Conservation (phyloP, 176 grass and related monocot species). For the Phragmites australis region DNA sequence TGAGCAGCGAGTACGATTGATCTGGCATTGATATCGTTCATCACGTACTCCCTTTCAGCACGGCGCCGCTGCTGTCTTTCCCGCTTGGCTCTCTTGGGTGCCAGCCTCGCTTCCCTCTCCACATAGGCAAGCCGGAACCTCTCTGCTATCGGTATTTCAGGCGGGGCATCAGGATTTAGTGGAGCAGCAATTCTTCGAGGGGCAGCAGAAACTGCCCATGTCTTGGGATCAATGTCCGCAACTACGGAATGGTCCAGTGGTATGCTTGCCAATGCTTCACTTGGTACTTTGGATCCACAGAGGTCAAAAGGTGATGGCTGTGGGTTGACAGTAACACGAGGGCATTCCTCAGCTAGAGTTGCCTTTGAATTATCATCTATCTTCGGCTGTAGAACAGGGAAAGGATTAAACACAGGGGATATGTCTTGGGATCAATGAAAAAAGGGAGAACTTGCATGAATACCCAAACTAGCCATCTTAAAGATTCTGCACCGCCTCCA, state of each 20-base stretch:
- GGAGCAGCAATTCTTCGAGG: conserved; percentile 28
- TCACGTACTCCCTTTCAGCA: conserved; percentile 64
- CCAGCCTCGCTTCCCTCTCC: conserved; percentile 75
- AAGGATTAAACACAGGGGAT: background rate
- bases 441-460: background rate
- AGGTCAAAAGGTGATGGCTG: conserved; percentile 55
- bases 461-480: conserved; percentile 95
- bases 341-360: conserved; percentile 64
- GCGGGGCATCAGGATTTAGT: conserved; percentile 10
- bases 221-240: conserved; percentile 75
- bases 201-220: conserved; percentile 65
- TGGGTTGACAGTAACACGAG: conserved; percentile 73
- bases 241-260: conserved; percentile 71
- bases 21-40: conserved; percentile 64
- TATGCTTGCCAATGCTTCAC: conserved; percentile 55
- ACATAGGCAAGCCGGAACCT: conserved; percentile 82
- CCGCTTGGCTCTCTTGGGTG: conserved; percentile 81
- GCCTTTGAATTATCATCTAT: conserved; percentile 84
- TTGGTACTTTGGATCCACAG: conserved; percentile 53
- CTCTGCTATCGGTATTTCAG: conserved; percentile 66
- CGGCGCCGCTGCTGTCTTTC: conserved; percentile 73
- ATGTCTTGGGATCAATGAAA: background rate
- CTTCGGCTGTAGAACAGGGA: conserved; percentile 52
- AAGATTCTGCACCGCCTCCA: conserved; percentile 64
- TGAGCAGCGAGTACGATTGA: conserved; percentile 71